Evolutionary conservation across 2,329 filamentous ascomycete species (phyloP), one percentile per base, ranked within the genome.

Genomic region (Cryphonectria japonica): DNA sequence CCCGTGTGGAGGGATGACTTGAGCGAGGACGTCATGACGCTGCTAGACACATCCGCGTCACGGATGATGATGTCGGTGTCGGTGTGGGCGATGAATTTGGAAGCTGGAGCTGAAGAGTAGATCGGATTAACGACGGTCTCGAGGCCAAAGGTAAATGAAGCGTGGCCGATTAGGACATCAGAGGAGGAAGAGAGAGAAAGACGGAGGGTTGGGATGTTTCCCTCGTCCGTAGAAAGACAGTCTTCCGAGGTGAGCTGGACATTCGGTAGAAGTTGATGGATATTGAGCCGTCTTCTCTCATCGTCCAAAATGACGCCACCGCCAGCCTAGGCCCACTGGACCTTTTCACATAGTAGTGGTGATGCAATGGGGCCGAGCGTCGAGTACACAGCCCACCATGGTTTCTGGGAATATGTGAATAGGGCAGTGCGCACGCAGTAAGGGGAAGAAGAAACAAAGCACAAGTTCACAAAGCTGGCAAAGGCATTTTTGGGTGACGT

Each of bases 281-380:
- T 11, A 22, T 29, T 39, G 60, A 39, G 32, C 39, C 9, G 60
- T n/a, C 22, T 62, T 29, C 43, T 29, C 29, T 5, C 50, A 8
- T 8, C 19, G n/a, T 13, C 43, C n/a, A 34, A 64, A 69, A 69
- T 69, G 67, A 69, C 60, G 67, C 59, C 67, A 69, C 59, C 67
- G 43, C 67, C 66, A 62, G 13, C 46, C 41, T 14, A 61, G 57
- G 39, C n/a, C 61, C 61, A 64, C 61, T 64, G 43, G 41, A 26
- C 37, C 41, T 29, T 43, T 39, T 64, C 26, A 52, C 29, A 66
- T n/a, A 66, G 29, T n/a, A 22, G 43, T 16, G 22, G 43, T 22
- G 22, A 46, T n/a, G 54, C 29, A 34, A 32, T 34, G 5, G 52
- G 54, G 26, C 13, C 14, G 26, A 32, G 26, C 26, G 59, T 61